Conservation (phyloP, 2,329 filamentous ascomycete genomes). For the Graphium sp. region DNA sequence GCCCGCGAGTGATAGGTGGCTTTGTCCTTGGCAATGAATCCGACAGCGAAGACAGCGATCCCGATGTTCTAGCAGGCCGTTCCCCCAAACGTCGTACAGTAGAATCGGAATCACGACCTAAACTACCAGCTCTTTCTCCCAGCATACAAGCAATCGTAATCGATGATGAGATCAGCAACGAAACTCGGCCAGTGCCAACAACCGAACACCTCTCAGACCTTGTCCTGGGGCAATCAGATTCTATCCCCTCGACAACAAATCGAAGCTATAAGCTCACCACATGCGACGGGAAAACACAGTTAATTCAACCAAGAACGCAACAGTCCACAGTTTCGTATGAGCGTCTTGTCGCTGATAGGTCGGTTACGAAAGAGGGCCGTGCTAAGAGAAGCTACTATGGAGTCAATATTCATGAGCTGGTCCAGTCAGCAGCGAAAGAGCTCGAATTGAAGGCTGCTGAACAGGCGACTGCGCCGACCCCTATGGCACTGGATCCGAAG, state of each 20-base stretch:
- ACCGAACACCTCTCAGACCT: too few species aligned
- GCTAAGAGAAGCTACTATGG: slow-evolving; percentile 75
- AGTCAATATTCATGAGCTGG: slow-evolving; percentile 72
- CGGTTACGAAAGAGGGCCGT: slow-evolving; percentile 46
- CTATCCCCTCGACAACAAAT: not conserved
- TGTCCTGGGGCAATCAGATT: not conserved
- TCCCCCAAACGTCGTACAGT: too few species aligned
- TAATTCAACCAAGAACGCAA: slow-evolving; percentile 36
- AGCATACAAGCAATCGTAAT: too few species aligned
- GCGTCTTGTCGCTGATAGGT: slow-evolving; percentile 49
- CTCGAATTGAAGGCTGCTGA: slow-evolving; percentile 12
- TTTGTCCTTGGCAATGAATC: slow-evolving; percentile 6
- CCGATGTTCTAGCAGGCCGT: not conserved
- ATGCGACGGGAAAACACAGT: slow-evolving; percentile 37
- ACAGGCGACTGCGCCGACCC: slow-evolving; percentile 1
- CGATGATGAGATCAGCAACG: too few species aligned
- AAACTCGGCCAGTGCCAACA: too few species aligned
- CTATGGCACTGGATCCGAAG: not conserved
- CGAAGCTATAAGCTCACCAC: slow-evolving; percentile 27
- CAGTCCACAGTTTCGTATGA: slow-evolving; percentile 39
- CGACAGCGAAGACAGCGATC: slow-evolving; percentile 4
- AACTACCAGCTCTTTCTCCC: too few species aligned
- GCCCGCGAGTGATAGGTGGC: slow-evolving; percentile 5
- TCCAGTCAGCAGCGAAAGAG: slow-evolving; percentile 54
- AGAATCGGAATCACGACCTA: too few species aligned